A percentile compares a stretch with the other conserved stretches of the same genome.
Evolutionary conservation across 345 rosid genomes (phyloP).

Genomic region (Viola odorata): DNA sequence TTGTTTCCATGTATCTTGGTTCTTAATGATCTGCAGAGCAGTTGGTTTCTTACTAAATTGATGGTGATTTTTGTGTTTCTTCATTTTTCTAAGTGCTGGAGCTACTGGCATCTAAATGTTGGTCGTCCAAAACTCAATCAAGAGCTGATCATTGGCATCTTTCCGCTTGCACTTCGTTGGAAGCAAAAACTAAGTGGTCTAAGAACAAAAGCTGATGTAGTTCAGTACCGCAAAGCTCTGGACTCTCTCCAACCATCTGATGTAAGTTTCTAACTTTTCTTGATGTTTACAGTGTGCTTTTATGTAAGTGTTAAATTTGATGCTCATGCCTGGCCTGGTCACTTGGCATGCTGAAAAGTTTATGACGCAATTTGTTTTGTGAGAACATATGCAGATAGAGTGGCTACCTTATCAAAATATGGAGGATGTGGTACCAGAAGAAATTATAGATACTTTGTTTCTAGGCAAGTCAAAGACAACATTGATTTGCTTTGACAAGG

Average conservation of each 20-base stretch:
- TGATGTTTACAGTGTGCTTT: background rate
- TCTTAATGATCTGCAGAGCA: background rate
- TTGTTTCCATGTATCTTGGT: background rate
- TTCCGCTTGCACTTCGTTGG: conserved; percentile 85
- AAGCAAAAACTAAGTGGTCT: conserved; percentile 94
- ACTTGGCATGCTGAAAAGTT: background rate
- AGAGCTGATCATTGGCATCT: conserved; percentile 60
- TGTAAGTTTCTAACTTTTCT: conserved; percentile 29
- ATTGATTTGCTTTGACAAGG: conserved; percentile 91
- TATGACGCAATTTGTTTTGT: background rate
- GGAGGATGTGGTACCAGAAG: conserved; percentile 59
- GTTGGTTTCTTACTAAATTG: background rate
- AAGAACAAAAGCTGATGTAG: conserved; percentile 73
- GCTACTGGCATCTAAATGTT: conserved; percentile 82
- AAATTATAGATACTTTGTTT: conserved; percentile 45
- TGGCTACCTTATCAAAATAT: conserved; percentile 76
- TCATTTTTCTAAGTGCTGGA: conserved; percentile 64
- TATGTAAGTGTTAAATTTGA: background rate
- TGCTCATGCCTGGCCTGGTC: background rate
- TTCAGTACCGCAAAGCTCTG: conserved; percentile 75
- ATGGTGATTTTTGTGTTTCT: conserved; percentile 8
- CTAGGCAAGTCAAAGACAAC: conserved; percentile 84
- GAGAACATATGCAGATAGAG: conserved; percentile 46
- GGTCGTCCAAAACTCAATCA: conserved; percentile 83
- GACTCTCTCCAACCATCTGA: conserved; percentile 73